A percentile compares a stretch with the other conserved stretches of the same genome.
phyloP scores from a whole-genome alignment of 768 basidiomycete genomes.

The Crucibulum laeve region DNA sequence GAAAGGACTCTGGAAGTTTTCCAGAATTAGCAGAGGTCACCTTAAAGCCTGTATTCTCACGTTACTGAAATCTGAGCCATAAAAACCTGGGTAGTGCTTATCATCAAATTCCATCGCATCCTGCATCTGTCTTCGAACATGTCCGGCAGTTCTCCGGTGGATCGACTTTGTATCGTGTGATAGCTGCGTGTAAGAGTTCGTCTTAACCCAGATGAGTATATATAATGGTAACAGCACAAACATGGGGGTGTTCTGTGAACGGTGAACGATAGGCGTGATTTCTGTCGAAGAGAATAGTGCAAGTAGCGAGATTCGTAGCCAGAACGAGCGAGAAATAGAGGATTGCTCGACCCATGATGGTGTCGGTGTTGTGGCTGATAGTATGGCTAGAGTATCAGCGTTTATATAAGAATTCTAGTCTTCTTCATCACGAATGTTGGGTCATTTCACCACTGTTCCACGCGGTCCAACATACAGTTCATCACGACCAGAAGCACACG shows the following conservation, averaged over 20 bases:
- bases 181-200: constrained; percentile 28
- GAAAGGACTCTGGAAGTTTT: constrained; percentile 30
- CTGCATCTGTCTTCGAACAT: constrained; percentile 29
- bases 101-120: constrained; percentile 37
- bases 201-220: background rate
- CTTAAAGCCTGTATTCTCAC: constrained; percentile 18
- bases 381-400: too few relatives aligned
- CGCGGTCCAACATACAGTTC: too few relatives aligned
- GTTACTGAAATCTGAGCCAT: constrained; percentile 44
- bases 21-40: background rate
- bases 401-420: too few relatives aligned
- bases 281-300: constrained; percentile 24
- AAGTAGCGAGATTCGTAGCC: too few relatives aligned
- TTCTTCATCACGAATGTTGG: too few relatives aligned
- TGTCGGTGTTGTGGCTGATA: too few relatives aligned
- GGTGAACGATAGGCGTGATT: constrained; percentile 39
- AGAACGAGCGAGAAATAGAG: too few relatives aligned
- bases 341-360: too few relatives aligned
- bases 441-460: too few relatives aligned
- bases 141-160: constrained; percentile 21
- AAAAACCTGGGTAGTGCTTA: constrained; percentile 45
- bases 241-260: constrained; percentile 28
- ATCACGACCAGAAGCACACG: too few relatives aligned
- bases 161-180: constrained; percentile 30
- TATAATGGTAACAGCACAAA: constrained; percentile 6